phyloP scores from a whole-genome alignment of 2,329 filamentous ascomycete species.

The Periconia macrospinosa region DNA sequence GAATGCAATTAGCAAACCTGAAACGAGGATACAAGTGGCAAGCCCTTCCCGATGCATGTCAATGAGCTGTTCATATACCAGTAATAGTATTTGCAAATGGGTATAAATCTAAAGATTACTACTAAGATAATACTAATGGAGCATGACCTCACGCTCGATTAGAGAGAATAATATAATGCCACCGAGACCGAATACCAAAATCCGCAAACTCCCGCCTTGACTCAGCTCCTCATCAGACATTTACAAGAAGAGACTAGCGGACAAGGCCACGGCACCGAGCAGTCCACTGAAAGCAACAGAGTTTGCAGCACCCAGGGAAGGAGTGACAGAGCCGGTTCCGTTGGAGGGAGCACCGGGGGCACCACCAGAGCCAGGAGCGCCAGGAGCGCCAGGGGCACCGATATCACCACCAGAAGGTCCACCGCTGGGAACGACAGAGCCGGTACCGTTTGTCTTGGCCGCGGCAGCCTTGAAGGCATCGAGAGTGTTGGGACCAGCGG shows the following conservation, averaged over 20 bases:
- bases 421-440: constrained; percentile 8
- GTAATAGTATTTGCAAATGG: too few species aligned
- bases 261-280: constrained; percentile 10
- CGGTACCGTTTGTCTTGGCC: constrained; percentile 11
- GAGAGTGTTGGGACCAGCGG: constrained; percentile 16
- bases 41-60: too few species aligned
- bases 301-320: constrained; percentile 15
- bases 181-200: neutral
- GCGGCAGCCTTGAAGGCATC: constrained; percentile 18
- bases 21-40: too few species aligned
- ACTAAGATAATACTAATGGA: neutral
- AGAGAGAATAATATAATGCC: neutral
- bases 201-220: neutral
- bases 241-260: constrained; percentile 15
- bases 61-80: too few species aligned
- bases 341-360: constrained; percentile 1
- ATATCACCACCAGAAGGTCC: constrained; percentile 11
- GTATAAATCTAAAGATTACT: neutral
- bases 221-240: neutral
- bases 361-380: neutral
- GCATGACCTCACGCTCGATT: neutral
- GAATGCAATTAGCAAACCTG: too few species aligned
- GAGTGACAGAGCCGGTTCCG: neutral
- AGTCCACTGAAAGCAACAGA: constrained; percentile 10
- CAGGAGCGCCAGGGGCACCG: constrained; percentile 2